Conservation (phyloP, 2,329 filamentous ascomycete species). For the Neofusicoccum laricinum region DNA sequence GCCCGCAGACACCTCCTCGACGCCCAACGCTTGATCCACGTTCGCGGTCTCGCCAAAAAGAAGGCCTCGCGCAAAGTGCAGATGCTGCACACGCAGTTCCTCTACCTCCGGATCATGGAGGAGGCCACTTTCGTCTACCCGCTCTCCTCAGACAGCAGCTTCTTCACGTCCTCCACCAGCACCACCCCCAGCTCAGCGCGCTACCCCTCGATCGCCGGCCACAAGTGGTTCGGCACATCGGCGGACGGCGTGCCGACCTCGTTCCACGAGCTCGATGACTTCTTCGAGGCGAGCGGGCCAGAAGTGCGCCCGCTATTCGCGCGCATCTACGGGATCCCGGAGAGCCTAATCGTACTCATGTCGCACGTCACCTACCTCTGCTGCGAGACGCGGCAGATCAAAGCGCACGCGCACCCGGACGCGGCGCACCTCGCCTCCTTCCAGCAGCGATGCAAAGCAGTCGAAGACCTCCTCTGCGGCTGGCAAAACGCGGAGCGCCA, state of each 20-base stretch:
- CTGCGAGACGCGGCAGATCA: background rate
- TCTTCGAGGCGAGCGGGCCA: background rate
- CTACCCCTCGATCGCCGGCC: background rate
- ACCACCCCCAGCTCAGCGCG: background rate
- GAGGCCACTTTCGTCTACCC: constrained; percentile 7
- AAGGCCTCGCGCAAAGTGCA: constrained; percentile 1
- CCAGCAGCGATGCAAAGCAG: background rate
- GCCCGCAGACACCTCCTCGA: background rate
- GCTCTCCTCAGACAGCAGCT: background rate
- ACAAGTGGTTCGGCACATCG: background rate
- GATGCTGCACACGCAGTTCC: constrained; percentile 3
- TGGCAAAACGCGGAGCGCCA: background rate
- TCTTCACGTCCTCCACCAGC: background rate
- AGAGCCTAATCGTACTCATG: background rate
- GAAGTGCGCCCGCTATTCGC: background rate
- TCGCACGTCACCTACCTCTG: constrained; percentile 4
- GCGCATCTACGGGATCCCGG: constrained; percentile 2
- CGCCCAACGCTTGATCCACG: background rate
- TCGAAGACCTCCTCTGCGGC: background rate
- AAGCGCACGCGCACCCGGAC: background rate
- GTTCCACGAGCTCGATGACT: background rate
- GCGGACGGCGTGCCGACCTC: background rate
- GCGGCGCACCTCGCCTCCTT: background rate
- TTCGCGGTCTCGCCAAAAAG: background rate
- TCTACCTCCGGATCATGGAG: background rate